phyloP scores from a whole-genome alignment of 2,329 filamentous ascomycete species.

The Claviceps africana region DNA sequence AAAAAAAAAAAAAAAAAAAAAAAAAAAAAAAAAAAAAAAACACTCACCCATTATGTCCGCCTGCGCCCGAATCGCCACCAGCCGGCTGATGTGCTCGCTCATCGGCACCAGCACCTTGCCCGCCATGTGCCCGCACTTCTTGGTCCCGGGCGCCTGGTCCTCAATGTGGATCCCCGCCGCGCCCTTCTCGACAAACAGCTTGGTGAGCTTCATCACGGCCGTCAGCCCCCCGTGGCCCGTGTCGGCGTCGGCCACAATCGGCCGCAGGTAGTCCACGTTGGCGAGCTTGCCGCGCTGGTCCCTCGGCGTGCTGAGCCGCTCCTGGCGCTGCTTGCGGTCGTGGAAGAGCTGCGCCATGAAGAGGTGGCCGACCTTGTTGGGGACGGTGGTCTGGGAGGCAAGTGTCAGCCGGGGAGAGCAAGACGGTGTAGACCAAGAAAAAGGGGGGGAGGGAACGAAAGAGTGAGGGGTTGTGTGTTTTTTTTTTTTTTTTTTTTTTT shows the following conservation, averaged over 20 bases:
- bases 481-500: no score
- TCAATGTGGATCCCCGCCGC: conserved; percentile 98
- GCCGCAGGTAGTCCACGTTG: conserved; percentile 86
- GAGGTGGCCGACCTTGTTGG: conserved; percentile 93
- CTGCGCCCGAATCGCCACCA: conserved; percentile 92
- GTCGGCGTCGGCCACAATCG: conserved; percentile 92
- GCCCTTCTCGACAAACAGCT: conserved; percentile 91
- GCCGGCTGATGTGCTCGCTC: conserved; percentile 92
- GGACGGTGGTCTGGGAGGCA: conserved; percentile 66
- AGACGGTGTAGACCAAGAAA: no score
- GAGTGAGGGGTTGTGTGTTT: no score
- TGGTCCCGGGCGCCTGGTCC: conserved; percentile 93
- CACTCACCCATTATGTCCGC: conserved; percentile 86
- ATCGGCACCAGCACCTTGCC: conserved; percentile 96
- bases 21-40: not conserved
- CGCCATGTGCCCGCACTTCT: conserved; percentile 99
- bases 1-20: not conserved
- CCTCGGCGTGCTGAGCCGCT: conserved; percentile 67
- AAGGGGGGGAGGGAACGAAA: no score
- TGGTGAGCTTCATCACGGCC: conserved; percentile 99
- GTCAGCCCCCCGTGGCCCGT: conserved; percentile 94
- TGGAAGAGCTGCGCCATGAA: conserved; percentile 99
- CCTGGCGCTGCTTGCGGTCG: conserved; percentile 96
- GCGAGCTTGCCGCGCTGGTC: conserved; percentile 56
- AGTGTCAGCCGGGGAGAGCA: no score